Percentiles rank a stretch among this genome's conserved stretches.
These are phyloP conservation scores for Lichtheimia corymbifera DNA, from an alignment of 371 early-diverging fungal genomes.

Conservation along the genomic window DNA sequence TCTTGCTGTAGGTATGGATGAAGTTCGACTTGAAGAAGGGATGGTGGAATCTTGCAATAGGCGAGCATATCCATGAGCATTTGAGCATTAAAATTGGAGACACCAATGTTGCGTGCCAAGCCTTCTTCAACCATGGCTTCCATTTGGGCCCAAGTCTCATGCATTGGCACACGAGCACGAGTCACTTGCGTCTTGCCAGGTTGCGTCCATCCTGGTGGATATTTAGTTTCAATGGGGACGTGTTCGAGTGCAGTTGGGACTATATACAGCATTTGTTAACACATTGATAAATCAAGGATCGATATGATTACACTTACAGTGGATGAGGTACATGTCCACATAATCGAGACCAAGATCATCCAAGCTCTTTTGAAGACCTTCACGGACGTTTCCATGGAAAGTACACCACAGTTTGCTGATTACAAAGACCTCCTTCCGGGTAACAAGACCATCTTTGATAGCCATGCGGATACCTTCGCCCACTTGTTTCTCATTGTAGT, in stretches of 20 bases:
- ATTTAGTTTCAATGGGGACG: constrained; percentile 23
- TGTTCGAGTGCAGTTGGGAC: constrained; percentile 31
- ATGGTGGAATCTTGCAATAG: constrained; percentile 48
- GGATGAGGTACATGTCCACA: constrained; percentile 69
- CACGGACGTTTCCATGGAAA: constrained; percentile 52
- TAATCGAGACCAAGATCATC: constrained; percentile 62
- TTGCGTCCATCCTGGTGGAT: constrained; percentile 30
- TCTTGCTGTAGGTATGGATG: constrained; percentile 71
- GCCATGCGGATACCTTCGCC: constrained; percentile 48
- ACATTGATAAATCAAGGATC: not conserved
- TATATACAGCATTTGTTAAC: not conserved
- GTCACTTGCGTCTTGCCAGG: constrained; percentile 25
- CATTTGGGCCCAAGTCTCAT: constrained; percentile 35
- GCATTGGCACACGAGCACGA: constrained; percentile 31
- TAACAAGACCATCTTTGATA: constrained; percentile 47
- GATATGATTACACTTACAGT: constrained; percentile 22
- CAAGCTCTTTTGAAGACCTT: constrained; percentile 51
- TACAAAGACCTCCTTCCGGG: constrained; percentile 66
- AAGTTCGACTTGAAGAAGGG: constrained; percentile 64
- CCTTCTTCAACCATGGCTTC: constrained; percentile 28
- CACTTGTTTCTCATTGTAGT: constrained; percentile 63
- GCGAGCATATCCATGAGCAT: constrained; percentile 49
- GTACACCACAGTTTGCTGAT: constrained; percentile 79
- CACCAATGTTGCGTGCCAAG: constrained; percentile 47
- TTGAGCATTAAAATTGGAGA: constrained; percentile 52